phyloP scores from a whole-genome alignment of 2,329 filamentous ascomycete species.

The Pseudogymnoascus sp. region DNA sequence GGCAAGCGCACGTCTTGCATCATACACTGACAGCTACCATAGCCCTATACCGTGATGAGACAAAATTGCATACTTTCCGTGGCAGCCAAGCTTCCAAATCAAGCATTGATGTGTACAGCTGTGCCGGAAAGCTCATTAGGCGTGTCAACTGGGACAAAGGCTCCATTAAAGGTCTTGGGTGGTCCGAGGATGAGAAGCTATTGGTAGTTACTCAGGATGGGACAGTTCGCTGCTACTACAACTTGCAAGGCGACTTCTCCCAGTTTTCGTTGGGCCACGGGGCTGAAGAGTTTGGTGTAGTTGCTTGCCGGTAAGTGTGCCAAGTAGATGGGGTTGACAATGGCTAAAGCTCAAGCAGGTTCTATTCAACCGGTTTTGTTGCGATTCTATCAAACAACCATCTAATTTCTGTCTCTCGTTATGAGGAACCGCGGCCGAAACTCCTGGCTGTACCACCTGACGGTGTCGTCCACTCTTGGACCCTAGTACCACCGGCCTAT shows the following conservation, averaged over 20 bases:
- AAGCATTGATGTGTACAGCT: conserved; percentile 90
- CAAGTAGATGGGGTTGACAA: neutral
- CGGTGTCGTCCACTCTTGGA: conserved; percentile 79
- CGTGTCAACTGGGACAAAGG: conserved; percentile 89
- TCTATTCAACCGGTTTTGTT: conserved; percentile 89
- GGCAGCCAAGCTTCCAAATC: conserved; percentile 65
- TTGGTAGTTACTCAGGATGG: conserved; percentile 84
- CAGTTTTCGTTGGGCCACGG: conserved; percentile 89
- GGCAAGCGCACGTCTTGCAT: neutral
- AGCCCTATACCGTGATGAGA: conserved; percentile 86
- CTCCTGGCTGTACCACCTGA: conserved; percentile 68
- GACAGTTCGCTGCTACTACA: conserved; percentile 77
- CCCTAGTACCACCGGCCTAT: conserved; percentile 76
- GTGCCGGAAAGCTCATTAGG: conserved; percentile 78
- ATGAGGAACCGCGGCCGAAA: conserved; percentile 83
- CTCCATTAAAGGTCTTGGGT: conserved; percentile 77
- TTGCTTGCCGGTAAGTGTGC: conserved; percentile 55
- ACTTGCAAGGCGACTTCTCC: conserved; percentile 89
- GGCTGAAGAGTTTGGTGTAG: conserved; percentile 79
- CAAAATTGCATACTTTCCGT: conserved; percentile 71
- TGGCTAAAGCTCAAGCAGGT: conserved; percentile 32
- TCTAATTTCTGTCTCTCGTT: conserved; percentile 77
- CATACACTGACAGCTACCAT: conserved; percentile 26
- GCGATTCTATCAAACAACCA: conserved; percentile 83
- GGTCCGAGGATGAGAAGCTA: conserved; percentile 92